phyloP scores from a whole-genome alignment of 441 rosid species.

The Croton laevigatus region DNA sequence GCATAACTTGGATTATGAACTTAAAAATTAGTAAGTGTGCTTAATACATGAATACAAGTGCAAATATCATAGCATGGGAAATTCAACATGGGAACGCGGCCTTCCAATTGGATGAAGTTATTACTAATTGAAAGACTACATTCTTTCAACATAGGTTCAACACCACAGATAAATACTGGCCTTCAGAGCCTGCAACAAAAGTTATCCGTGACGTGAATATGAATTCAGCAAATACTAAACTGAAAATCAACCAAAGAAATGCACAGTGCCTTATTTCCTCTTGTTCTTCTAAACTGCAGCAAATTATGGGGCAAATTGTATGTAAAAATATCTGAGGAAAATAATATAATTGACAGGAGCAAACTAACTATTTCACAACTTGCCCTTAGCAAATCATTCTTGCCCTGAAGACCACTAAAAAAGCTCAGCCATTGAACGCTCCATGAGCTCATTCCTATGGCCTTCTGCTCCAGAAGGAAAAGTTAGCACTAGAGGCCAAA shows the following conservation, averaged over 20 bases:
- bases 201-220: too few species aligned
- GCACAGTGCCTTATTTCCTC: constrained; percentile 33
- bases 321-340: constrained; percentile 9
- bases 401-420: constrained; percentile 51
- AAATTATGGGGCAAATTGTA: constrained; percentile 24
- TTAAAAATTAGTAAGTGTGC: too few species aligned
- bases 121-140: constrained; percentile 63
- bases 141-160: constrained; percentile 61
- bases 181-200: constrained; percentile 51
- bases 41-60: too few species aligned
- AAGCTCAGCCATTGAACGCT: constrained; percentile 50
- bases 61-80: too few species aligned
- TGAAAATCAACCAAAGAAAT: background rate
- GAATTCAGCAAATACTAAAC: background rate
- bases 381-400: constrained; percentile 31
- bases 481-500: too few species aligned
- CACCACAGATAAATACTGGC: constrained; percentile 52
- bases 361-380: constrained; percentile 41
- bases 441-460: constrained; percentile 24
- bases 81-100: too few species aligned
- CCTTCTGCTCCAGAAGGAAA: constrained; percentile 30
- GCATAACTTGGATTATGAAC: too few species aligned
- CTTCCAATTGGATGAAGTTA: constrained; percentile 66
- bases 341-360: constrained; percentile 18
- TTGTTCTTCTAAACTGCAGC: constrained; percentile 42